Evolutionary conservation across 345 rosid genomes (phyloP), one percentile per base, ranked within the genome.

Genomic region (Eucalyptus cladocalyx): DNA sequence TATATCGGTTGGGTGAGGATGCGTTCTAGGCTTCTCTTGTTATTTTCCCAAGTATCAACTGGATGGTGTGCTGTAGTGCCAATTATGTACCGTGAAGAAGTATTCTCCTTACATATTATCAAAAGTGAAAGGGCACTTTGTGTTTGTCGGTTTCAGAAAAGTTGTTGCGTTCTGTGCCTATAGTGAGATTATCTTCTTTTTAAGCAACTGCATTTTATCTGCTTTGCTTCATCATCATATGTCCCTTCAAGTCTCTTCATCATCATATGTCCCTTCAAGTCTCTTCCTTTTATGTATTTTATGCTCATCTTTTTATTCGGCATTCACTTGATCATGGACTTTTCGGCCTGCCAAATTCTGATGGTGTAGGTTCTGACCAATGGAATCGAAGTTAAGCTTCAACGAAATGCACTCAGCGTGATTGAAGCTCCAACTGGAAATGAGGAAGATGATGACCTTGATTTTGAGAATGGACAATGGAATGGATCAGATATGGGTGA

Each of bases 401-500:
- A 97, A 93, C 94, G 99, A 91, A 97, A 97, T 94, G 99, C 99
- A 2, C 99, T 97, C 28, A 97, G 99, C 88, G 99, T 97, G 91
- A 92, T 97, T 86, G 99, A 97, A 96, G 94, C 96, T 90, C 98
- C 99, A 87, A 97, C 97, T 10, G 99, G 99, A n/a, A 95, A 97
- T 62, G 99, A 97, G 91, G 98, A 93, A 87, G 98, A 96, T 86
- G 95, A 94, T n/a, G 98, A 95, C 87, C 91, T 96, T 87, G 98
- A 95, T 92, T 92, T 94, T 3, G 98, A 95, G 86, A 95, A 94
- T 54, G 90, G 90, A 24, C 96, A 91, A 24, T 95, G 96, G 94
- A 97, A 95, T 91, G 95, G 93, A 67, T 97, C 97, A 3, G 98
- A 95, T 89, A 91, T 94, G 96, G 95, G 99, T 97, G 91, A 93